Evolutionary conservation across 176 grass and related monocot genomes (phyloP).

Genomic region (Triticum dicoccoides): DNA sequence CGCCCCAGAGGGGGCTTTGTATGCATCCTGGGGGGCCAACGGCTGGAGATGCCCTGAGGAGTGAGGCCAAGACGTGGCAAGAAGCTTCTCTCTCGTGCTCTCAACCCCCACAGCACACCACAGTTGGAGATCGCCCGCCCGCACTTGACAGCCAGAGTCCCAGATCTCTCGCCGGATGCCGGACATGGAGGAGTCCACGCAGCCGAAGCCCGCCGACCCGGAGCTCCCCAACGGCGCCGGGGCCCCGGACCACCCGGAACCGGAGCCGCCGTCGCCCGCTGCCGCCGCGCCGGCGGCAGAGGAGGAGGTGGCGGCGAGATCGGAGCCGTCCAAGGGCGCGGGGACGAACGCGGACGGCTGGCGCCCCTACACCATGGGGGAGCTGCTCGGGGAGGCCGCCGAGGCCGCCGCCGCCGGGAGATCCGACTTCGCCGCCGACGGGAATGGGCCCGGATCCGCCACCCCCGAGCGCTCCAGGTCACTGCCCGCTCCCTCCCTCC

Average conservation of each 20-base stretch:
- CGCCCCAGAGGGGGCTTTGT: too few relatives aligned
- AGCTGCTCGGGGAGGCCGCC: conserved; percentile 59
- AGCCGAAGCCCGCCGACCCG: neutral
- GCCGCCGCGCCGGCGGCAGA: too few relatives aligned
- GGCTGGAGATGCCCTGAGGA: too few relatives aligned
- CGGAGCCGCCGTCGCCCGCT: neutral
- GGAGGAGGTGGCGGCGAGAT: neutral
- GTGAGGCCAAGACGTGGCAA: too few relatives aligned
- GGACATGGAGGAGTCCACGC: conserved; percentile 19
- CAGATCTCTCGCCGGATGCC: neutral
- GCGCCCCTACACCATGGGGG: conserved; percentile 62
- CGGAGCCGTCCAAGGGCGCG: neutral
- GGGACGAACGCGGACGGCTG: conserved; percentile 28
- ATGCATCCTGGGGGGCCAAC: too few relatives aligned
- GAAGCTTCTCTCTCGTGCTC: too few relatives aligned
- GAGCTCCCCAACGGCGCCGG: conserved; percentile 13
- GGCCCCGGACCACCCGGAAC: neutral
- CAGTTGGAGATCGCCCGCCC: too few relatives aligned
- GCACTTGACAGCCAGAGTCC: neutral
- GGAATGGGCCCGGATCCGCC: conserved; percentile 41
- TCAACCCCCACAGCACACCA: too few relatives aligned
- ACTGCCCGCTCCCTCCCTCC: conserved; percentile 14
- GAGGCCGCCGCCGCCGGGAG: conserved; percentile 27
- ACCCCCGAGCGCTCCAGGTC: conserved; percentile 36
- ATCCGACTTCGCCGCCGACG: conserved; percentile 42